phyloP scores from a whole-genome alignment of 192 early-diverging fungal species.

The Bifiguratus adelaidae region DNA sequence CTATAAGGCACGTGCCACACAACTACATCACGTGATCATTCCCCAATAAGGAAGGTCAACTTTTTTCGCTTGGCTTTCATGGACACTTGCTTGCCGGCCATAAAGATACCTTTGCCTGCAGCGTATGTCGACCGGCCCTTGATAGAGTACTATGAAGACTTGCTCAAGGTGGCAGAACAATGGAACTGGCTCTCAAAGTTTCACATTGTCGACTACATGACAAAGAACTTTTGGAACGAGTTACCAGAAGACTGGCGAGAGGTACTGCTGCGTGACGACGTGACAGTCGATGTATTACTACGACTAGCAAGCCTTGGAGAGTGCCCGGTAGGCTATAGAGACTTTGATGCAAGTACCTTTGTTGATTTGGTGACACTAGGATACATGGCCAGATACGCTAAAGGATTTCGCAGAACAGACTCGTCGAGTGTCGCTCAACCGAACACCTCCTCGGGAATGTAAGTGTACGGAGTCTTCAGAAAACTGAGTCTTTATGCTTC shows the following conservation, averaged over 20 bases:
- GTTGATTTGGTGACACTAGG: neutral
- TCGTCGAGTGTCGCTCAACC: slow-evolving; percentile 16
- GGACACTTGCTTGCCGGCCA: neutral
- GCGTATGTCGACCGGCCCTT: neutral
- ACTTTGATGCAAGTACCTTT: neutral
- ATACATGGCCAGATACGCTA: slow-evolving; percentile 28
- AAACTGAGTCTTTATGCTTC: neutral
- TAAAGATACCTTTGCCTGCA: neutral
- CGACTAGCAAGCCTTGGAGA: slow-evolving; percentile 2
- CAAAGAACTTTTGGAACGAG: slow-evolving; percentile 30
- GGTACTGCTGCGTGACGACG: slow-evolving; percentile 14
- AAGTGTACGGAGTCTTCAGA: neutral
- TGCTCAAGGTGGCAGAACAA: slow-evolving; percentile 6
- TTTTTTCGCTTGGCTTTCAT: no score
- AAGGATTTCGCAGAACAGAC: slow-evolving; percentile 20
- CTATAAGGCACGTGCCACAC: no score
- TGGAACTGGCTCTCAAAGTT: slow-evolving; percentile 7
- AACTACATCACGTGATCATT: no score
- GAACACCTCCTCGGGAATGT: slow-evolving; percentile 18
- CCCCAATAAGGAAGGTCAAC: no score
- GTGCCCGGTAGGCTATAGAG: slow-evolving; percentile 11
- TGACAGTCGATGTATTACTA: neutral
- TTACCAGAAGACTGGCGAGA: slow-evolving; percentile 29
- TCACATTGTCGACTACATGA: slow-evolving; percentile 36
- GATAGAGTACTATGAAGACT: slow-evolving; percentile 1